These are phyloP conservation scores for Aureobasidium lini DNA, from an alignment of 2,329 filamentous ascomycete genomes.

Conservation along the genomic window DNA sequence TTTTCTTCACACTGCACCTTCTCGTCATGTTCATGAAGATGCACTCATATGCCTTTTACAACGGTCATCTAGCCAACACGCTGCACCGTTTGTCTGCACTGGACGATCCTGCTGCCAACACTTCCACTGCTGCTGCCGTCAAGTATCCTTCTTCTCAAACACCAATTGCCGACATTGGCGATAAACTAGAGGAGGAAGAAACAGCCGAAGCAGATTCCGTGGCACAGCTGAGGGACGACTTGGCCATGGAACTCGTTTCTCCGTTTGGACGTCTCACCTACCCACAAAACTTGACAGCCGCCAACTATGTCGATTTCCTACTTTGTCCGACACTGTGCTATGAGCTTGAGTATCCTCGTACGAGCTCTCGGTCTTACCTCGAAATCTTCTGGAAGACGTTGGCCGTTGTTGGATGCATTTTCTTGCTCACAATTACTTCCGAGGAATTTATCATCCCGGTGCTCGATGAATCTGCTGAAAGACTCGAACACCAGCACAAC, in stretches of 20 bases:
- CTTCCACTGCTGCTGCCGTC: slow-evolving; percentile 43
- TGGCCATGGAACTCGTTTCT: slow-evolving; percentile 85
- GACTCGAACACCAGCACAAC: slow-evolving; percentile 42
- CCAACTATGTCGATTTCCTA: slow-evolving; percentile 79
- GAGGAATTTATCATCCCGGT: slow-evolving; percentile 96
- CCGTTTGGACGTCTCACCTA: slow-evolving; percentile 86
- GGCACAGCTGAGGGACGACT: slow-evolving; percentile 67
- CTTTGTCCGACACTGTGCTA: slow-evolving; percentile 95
- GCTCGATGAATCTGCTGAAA: slow-evolving; percentile 61
- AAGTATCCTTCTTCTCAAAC: slow-evolving; percentile 54
- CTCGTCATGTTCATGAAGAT: slow-evolving; percentile 97
- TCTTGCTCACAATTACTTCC: slow-evolving; percentile 80
- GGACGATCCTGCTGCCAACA: slow-evolving; percentile 54
- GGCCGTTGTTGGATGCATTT: slow-evolving; percentile 93
- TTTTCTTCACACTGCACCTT: slow-evolving; percentile 86
- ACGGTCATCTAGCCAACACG: slow-evolving; percentile 85
- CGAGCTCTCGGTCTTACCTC: slow-evolving; percentile 63
- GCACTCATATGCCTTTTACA: slow-evolving; percentile 98
- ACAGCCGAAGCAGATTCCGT: slow-evolving; percentile 32
- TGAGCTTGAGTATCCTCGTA: slow-evolving; percentile 91
- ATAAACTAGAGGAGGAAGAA: slow-evolving; percentile 24
- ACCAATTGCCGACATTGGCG: slow-evolving; percentile 49
- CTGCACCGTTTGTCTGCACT: slow-evolving; percentile 71
- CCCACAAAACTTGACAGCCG: slow-evolving; percentile 74
- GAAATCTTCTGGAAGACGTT: slow-evolving; percentile 77